phyloP scores from a whole-genome alignment of 306 rosid species.

The Herpetospermum pedunculosum region DNA sequence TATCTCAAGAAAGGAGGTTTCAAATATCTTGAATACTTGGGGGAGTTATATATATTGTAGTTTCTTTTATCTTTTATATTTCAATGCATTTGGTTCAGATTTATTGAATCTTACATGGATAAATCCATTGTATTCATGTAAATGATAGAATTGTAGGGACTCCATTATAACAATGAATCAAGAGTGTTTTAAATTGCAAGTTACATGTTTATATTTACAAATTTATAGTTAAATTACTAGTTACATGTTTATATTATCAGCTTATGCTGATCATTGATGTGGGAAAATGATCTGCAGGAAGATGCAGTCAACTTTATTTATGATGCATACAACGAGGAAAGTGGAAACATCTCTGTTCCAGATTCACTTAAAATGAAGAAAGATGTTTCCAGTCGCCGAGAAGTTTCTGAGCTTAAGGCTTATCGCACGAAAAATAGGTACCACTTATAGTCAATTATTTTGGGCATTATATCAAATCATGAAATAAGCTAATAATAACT shows the following conservation, averaged over 20 bases:
- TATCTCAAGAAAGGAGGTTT: too few species aligned
- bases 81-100: too few species aligned
- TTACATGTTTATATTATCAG: not conserved
- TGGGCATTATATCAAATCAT: not conserved
- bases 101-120: not conserved
- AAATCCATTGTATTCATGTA: not conserved
- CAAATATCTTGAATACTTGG: too few species aligned
- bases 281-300: conserved; percentile 39
- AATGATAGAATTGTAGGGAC: not conserved
- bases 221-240: not conserved
- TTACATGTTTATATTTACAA: not conserved
- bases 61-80: too few species aligned
- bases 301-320: conserved; percentile 50
- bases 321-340: conserved; percentile 37
- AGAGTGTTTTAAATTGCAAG: not conserved
- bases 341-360: conserved; percentile 45
- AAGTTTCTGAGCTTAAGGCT: conserved; percentile 40
- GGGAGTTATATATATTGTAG: too few species aligned
- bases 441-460: not conserved
- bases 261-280: conserved; percentile 12
- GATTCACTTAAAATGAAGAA: conserved; percentile 43
- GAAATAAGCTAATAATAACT: not conserved
- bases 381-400: conserved; percentile 36
- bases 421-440: conserved; percentile 64
- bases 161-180: not conserved